These are phyloP conservation scores for Mastigamoeba balamuthi DNA, from an alignment of 78 protist genomes.

Conservation along the genomic window DNA sequence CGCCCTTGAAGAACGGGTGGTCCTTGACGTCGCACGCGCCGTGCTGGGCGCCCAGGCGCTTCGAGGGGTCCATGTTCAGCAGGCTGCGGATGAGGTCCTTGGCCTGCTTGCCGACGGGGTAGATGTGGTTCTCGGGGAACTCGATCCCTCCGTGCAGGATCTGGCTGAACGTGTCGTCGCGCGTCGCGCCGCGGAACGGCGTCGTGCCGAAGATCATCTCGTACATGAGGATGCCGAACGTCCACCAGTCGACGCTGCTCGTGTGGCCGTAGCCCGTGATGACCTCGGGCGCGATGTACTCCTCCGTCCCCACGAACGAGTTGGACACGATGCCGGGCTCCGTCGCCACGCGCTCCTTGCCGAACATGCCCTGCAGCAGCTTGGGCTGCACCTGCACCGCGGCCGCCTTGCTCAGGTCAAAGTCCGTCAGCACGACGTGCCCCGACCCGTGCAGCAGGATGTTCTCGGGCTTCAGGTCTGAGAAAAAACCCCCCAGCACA, in stretches of 20 bases:
- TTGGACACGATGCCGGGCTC: conserved; percentile 13
- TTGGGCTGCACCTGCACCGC: neutral
- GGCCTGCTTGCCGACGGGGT: neutral
- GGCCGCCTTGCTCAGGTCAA: conserved; percentile 33
- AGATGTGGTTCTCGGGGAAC: neutral
- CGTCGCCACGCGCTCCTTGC: neutral
- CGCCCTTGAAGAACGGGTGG: conserved; percentile 33
- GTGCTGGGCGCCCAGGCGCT: conserved; percentile 37
- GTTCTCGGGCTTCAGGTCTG: conserved; percentile 66
- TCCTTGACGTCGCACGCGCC: conserved; percentile 47
- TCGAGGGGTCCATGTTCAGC: conserved; percentile 45
- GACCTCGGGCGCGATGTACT: conserved; percentile 68
- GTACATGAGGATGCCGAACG: conserved; percentile 72
- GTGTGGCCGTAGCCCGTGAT: conserved; percentile 13
- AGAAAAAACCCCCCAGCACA: neutral
- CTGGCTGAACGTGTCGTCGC: conserved; percentile 15
- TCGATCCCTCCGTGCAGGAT: neutral
- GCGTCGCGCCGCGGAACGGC: neutral
- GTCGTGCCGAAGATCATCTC: conserved; percentile 50
- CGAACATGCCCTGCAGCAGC: conserved; percentile 4
- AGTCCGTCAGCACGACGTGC: conserved; percentile 54
- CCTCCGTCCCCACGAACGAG: conserved; percentile 72
- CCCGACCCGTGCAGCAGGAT: conserved; percentile 48
- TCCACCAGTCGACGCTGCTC: conserved; percentile 39
- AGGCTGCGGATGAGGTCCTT: conserved; percentile 33